Conservation (phyloP, 164 flowering plant genomes). For the Magnolia changhungtana region DNA sequence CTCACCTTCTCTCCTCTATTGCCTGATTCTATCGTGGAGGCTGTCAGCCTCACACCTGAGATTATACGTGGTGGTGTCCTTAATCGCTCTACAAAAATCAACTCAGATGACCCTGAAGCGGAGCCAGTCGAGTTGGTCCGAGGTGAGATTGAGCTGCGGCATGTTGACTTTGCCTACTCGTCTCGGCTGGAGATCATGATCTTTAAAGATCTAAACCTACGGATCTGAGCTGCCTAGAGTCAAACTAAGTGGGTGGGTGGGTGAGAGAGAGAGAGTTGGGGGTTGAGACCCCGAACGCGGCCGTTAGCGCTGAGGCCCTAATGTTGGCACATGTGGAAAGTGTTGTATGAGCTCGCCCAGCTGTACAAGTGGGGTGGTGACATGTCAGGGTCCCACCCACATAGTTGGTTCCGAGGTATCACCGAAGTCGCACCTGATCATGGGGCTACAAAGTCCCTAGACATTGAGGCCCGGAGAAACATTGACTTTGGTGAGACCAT, state of each 20-base stretch:
- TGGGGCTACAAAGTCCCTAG: too few species aligned
- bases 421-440: too few species aligned
- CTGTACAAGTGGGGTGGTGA: too few species aligned
- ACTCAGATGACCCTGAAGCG: slow-evolving; percentile 76
- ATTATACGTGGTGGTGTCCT: slow-evolving; percentile 10
- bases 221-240: slow-evolving; percentile 86
- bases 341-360: too few species aligned
- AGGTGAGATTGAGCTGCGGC: slow-evolving; percentile 83
- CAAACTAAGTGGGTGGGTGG: slow-evolving; percentile 16
- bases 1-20: neutral
- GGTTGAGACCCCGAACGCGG: too few species aligned
- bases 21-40: slow-evolving; percentile 63
- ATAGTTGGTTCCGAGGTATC: too few species aligned
- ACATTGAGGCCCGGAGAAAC: too few species aligned
- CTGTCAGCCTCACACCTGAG: slow-evolving; percentile 89
- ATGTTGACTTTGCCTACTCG: slow-evolving; percentile 86
- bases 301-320: too few species aligned
- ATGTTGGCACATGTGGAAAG: too few species aligned
- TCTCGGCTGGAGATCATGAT: slow-evolving; percentile 68
- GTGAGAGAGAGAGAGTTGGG: too few species aligned
- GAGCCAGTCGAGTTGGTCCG: slow-evolving; percentile 60
- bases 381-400: too few species aligned
- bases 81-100: slow-evolving; percentile 66
- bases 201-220: slow-evolving; percentile 67
- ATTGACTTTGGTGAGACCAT: too few species aligned